Evolutionary conservation across 2,329 filamentous ascomycete species (phyloP).

Genomic region (Aspergillus awamori): DNA sequence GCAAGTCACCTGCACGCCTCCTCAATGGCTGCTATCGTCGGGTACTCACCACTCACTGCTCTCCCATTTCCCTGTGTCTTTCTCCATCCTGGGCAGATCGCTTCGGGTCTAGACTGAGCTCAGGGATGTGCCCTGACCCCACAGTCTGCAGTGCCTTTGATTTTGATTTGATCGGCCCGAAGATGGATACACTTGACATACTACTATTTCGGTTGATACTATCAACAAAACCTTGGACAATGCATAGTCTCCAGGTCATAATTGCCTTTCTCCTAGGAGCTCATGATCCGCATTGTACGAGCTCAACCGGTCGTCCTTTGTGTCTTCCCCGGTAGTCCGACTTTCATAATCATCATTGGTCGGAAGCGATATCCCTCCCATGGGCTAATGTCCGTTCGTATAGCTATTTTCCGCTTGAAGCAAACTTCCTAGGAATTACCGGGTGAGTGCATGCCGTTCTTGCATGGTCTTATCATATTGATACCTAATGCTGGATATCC

Average conservation of each 20-base stretch:
- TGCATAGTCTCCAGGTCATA: background rate
- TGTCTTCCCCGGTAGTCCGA: background rate
- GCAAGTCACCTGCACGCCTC: constrained; percentile 1
- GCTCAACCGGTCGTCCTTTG: background rate
- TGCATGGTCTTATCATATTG: background rate
- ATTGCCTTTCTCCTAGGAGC: background rate
- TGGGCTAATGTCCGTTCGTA: background rate
- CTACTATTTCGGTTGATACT: background rate
- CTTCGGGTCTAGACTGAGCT: background rate
- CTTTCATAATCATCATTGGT: background rate
- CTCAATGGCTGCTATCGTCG: background rate
- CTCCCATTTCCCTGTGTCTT: background rate
- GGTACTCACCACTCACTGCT: background rate
- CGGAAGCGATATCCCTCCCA: background rate
- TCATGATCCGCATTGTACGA: background rate
- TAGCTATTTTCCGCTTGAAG: background rate
- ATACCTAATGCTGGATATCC: background rate
- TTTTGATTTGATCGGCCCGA: background rate
- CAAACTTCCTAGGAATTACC: background rate
- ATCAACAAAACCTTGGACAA: background rate
- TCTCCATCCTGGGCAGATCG: background rate
- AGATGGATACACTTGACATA: background rate
- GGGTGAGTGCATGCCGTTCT: background rate
- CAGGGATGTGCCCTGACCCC: background rate
- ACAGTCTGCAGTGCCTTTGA: background rate